These are phyloP conservation scores for Corchorus capsularis DNA, from an alignment of 345 rosid species.

Conservation along the genomic window DNA sequence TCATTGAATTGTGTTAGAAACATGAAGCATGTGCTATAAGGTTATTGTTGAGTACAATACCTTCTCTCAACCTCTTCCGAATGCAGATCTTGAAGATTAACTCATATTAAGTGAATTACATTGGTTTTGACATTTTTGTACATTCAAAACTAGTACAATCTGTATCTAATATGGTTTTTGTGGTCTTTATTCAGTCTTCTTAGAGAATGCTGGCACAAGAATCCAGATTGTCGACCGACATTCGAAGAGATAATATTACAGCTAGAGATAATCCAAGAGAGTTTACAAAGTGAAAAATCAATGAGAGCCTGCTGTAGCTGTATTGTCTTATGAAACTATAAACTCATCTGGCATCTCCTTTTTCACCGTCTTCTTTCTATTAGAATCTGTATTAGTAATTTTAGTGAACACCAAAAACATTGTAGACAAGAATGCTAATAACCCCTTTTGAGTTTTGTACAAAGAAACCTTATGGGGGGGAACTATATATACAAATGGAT, in stretches of 20 bases:
- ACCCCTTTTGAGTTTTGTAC: constrained; percentile 1
- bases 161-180: not conserved
- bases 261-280: constrained; percentile 52
- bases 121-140: not conserved
- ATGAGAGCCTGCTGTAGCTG: constrained; percentile 29
- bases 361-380: not conserved
- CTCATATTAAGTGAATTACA: not conserved
- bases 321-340: constrained; percentile 32
- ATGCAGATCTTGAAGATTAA: not conserved
- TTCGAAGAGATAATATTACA: constrained; percentile 55
- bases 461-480: not conserved
- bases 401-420: not conserved
- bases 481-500: not conserved
- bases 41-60: not conserved
- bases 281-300: constrained; percentile 14
- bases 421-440: constrained; percentile 2
- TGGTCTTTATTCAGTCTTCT: constrained; percentile 48
- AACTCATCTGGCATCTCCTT: not conserved
- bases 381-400: not conserved
- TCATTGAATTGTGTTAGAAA: not conserved
- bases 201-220: constrained; percentile 66
- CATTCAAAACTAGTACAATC: not conserved
- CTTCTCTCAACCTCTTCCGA: not conserved
- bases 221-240: constrained; percentile 60
- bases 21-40: not conserved